phyloP scores from a whole-genome alignment of 805 yeast genomes.

The Nakazawaea ishiwadae region DNA sequence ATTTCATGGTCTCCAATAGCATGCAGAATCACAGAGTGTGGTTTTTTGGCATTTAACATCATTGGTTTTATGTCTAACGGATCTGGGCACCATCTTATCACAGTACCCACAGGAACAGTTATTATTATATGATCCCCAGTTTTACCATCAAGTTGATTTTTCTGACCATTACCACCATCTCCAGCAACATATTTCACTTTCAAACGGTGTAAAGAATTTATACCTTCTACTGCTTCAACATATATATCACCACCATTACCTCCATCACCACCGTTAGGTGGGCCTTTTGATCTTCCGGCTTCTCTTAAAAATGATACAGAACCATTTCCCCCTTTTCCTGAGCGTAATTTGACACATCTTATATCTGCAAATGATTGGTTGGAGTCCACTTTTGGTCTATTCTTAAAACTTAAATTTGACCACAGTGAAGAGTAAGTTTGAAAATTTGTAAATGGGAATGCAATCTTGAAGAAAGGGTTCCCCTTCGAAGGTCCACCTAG shows the following conservation, averaged over 20 bases:
- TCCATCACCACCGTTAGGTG: conserved; percentile 99
- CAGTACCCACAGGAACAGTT: conserved; percentile 90
- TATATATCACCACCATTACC: conserved; percentile 89
- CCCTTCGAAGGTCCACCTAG: conserved; percentile 11
- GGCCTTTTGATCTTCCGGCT: conserved; percentile 80
- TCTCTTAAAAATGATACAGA: conserved; percentile 81
- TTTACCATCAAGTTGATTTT: conserved; percentile 81
- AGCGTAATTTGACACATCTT: conserved; percentile 55
- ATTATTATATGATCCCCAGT: conserved; percentile 75
- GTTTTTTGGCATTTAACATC: conserved; percentile 16
- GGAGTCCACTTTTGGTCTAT: conserved; percentile 40
- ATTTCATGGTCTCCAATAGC: conserved; percentile 19
- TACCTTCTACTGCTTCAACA: conserved; percentile 71
- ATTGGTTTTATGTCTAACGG: conserved; percentile 41
- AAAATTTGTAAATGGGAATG: conserved; percentile 26
- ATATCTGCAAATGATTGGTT: conserved; percentile 54
- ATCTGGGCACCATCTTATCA: conserved; percentile 78
- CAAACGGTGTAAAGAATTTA: conserved; percentile 67
- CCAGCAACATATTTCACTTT: conserved; percentile 66
- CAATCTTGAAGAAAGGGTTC: conserved; percentile 22
- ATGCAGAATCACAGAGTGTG: conserved; percentile 14
- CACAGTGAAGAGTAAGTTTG: conserved; percentile 34
- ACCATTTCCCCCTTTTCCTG: conserved; percentile 92
- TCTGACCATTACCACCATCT: conserved; percentile 67
- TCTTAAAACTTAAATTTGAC: conserved; percentile 27